A percentile compares a stretch with the other conserved stretches of the same genome.
Conservation (phyloP, 768 basidiomycete genomes). For the Inosperma sp. region DNA sequence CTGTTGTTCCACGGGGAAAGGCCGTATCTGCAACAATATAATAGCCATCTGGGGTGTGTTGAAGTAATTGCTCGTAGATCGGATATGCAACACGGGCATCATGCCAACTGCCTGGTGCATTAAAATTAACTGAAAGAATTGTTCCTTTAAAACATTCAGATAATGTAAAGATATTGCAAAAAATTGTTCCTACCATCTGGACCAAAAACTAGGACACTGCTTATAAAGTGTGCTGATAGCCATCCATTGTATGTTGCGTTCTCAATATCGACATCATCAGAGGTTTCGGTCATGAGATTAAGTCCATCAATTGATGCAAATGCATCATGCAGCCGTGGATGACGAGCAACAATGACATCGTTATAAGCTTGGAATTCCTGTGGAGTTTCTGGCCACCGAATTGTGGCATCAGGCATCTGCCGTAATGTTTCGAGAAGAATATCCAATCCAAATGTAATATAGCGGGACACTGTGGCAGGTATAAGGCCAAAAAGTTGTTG, state of each 20-base stretch:
- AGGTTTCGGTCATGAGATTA: slow-evolving; percentile 33
- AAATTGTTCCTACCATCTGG: slow-evolving; percentile 24
- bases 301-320: slow-evolving; percentile 42
- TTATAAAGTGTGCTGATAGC: slow-evolving; percentile 38
- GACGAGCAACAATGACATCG: slow-evolving; percentile 23
- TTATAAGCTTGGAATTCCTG: slow-evolving; percentile 27
- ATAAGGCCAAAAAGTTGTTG: slow-evolving; percentile 42
- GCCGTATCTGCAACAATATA: slow-evolving; percentile 44
- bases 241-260: slow-evolving; percentile 47
- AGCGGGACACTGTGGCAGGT: slow-evolving; percentile 32
- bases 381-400: slow-evolving; percentile 23
- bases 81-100: slow-evolving; percentile 38
- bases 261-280: slow-evolving; percentile 37
- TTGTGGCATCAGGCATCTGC: slow-evolving; percentile 25
- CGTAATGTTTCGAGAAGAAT: slow-evolving; percentile 31
- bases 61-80: slow-evolving; percentile 34
- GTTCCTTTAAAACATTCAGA: slow-evolving; percentile 23
- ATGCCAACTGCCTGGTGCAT: slow-evolving; percentile 49
- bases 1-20: slow-evolving; percentile 35
- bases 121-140: slow-evolving; percentile 33
- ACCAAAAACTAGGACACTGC: slow-evolving; percentile 35
- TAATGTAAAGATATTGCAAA: neutral
- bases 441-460: slow-evolving; percentile 30
- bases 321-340: slow-evolving; percentile 27
- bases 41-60: slow-evolving; percentile 35